Percentiles rank a stretch among this genome's conserved stretches.
These are phyloP conservation scores for Coemansia sp. DNA, from an alignment of 192 early-diverging fungal genomes.

Conservation along the genomic window DNA sequence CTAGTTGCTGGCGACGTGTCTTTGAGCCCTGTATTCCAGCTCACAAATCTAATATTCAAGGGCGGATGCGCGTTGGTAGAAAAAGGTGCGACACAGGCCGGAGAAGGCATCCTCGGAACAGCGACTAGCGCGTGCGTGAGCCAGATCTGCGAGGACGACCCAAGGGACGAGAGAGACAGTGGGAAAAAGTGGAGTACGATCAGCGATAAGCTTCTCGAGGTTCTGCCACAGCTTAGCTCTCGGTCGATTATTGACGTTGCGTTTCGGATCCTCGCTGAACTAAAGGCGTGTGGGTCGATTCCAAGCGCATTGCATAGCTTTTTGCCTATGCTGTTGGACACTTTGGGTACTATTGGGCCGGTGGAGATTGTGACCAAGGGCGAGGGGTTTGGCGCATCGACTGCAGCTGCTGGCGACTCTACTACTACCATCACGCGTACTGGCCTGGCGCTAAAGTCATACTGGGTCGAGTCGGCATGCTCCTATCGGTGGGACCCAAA, in stretches of 20 bases:
- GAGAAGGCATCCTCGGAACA: conserved; percentile 13
- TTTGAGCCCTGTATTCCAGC: neutral
- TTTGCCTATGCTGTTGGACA: conserved; percentile 46
- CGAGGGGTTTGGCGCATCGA: neutral
- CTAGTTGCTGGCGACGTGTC: neutral
- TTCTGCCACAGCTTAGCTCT: conserved; percentile 27
- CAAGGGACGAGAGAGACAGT: conserved; percentile 8
- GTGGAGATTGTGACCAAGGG: conserved; percentile 33
- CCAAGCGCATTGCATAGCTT: conserved; percentile 14
- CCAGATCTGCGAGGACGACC: conserved; percentile 43
- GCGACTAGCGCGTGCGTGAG: conserved; percentile 34
- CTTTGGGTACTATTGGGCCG: conserved; percentile 33
- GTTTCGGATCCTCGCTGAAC: conserved; percentile 47
- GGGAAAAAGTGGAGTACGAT: conserved; percentile 22
- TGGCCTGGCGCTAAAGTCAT: conserved; percentile 33
- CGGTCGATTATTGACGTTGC: conserved; percentile 37
- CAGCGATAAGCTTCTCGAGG: conserved; percentile 34
- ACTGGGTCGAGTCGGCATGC: conserved; percentile 52
- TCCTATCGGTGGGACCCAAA: conserved; percentile 40
- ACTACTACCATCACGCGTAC: conserved; percentile 39
- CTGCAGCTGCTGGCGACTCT: neutral
- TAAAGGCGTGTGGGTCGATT: conserved; percentile 37
- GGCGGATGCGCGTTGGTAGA: conserved; percentile 35
- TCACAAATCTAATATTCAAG: conserved; percentile 20
- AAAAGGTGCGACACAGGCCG: conserved; percentile 3